Conservation (phyloP, 1,284 basidiomycete species). For the Heliocybe sulcata region DNA sequence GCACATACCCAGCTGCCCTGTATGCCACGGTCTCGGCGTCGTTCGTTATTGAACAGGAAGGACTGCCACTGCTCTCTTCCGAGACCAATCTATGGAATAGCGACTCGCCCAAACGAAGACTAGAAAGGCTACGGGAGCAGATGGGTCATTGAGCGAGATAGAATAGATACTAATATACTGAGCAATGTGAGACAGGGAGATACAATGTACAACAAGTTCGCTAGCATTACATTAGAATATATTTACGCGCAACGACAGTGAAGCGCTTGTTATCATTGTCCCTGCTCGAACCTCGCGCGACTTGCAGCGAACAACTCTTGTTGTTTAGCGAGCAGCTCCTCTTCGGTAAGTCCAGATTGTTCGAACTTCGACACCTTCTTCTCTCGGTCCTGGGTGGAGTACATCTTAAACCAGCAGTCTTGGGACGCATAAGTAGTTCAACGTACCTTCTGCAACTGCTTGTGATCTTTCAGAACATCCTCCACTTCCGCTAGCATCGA, state of each 20-base stretch:
- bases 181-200: neutral
- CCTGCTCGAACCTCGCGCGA: constrained; percentile 52
- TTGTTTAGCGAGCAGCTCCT: constrained; percentile 84
- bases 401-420: constrained; percentile 7
- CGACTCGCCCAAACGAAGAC: constrained; percentile 48
- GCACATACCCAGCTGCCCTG: constrained; percentile 43
- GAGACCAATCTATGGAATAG: constrained; percentile 69
- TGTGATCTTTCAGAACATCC: constrained; percentile 90
- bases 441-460: constrained; percentile 86
- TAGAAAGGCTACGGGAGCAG: constrained; percentile 37
- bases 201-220: neutral
- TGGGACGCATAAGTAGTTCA: constrained; percentile 8
- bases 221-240: neutral
- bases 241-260: neutral
- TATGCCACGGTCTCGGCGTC: constrained; percentile 78
- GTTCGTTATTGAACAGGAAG: constrained; percentile 78
- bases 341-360: constrained; percentile 85
- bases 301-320: constrained; percentile 89
- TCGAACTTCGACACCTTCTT: constrained; percentile 88
- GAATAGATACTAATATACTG: constrained; percentile 7
- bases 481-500: constrained; percentile 85
- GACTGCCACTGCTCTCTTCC: constrained; percentile 49
- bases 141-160: constrained; percentile 2
- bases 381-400: constrained; percentile 60
- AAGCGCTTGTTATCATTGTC: constrained; percentile 26